Percentiles rank a stretch among this genome's conserved stretches.
phyloP scores from a whole-genome alignment of 495 filamentous ascomycete species.

The Xylaria scruposa region DNA sequence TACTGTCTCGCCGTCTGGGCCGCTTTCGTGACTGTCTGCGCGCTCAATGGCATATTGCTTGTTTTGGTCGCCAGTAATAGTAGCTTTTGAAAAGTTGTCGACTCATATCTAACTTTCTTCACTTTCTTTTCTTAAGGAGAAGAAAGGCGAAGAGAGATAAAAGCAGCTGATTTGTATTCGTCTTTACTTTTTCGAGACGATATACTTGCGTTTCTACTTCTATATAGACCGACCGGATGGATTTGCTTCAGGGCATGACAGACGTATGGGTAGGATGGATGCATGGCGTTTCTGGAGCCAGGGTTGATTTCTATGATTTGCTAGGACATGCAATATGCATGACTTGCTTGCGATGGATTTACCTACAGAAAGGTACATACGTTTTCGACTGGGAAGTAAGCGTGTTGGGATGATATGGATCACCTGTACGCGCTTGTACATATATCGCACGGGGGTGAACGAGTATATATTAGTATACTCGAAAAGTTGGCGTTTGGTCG shows the following conservation, averaged over 20 bases:
- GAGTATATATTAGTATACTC: background rate
- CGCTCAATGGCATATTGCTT: constrained; percentile 58
- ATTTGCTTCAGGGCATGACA: background rate
- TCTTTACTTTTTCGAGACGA: background rate
- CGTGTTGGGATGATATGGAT: background rate
- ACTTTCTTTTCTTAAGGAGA: background rate
- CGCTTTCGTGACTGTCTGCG: constrained; percentile 54
- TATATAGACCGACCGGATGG: constrained; percentile 2
- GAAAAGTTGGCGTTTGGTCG: background rate
- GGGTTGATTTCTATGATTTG: background rate
- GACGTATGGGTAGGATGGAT: background rate
- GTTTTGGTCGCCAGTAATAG: constrained; percentile 54
- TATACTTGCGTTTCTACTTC: background rate
- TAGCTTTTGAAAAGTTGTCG: constrained; percentile 33
- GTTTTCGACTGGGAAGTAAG: background rate
- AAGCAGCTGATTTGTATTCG: background rate
- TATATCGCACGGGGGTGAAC: background rate
- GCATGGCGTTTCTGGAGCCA: constrained; percentile 14
- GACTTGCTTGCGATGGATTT: background rate
- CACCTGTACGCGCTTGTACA: background rate
- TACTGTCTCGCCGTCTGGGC: constrained; percentile 52
- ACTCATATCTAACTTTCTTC: background rate
- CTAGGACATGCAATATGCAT: background rate
- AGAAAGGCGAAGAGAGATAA: background rate
- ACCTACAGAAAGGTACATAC: background rate